A percentile compares a stretch with the other conserved stretches of the same genome.
These are phyloP conservation scores for Solanum hybrid DNA, from an alignment of 305 asterid species.

Conservation along the genomic window DNA sequence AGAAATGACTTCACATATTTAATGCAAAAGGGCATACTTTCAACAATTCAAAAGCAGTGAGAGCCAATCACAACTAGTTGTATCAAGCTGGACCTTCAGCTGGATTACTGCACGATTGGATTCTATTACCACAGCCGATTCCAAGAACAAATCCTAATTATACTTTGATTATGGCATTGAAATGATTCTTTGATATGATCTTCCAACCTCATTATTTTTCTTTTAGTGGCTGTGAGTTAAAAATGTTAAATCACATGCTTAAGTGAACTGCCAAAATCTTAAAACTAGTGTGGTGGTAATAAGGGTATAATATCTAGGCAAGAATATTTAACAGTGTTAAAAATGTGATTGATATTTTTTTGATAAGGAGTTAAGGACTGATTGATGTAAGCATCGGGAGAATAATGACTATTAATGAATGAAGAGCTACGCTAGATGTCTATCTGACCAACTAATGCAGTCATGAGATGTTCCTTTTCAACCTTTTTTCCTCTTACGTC, in stretches of 20 bases:
- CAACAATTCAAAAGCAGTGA: not conserved
- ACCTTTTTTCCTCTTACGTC: not conserved
- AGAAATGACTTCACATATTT: not conserved
- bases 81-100: not conserved
- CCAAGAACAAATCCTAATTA: not conserved
- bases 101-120: not conserved
- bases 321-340: not conserved
- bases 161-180: not conserved
- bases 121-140: not conserved
- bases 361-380: not conserved
- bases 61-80: not conserved
- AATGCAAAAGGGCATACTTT: not conserved
- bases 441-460: not conserved
- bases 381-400: not conserved
- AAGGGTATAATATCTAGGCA: not conserved
- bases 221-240: not conserved
- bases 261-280: not conserved
- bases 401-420: not conserved
- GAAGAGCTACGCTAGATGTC: not conserved
- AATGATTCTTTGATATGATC: not conserved
- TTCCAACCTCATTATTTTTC: not conserved
- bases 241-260: not conserved
- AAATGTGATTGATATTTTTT: not conserved
- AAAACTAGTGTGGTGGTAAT: not conserved
- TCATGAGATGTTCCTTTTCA: not conserved